Percentiles rank a stretch among this genome's conserved stretches.
Conservation (phyloP, 495 filamentous ascomycete species). For the Penicillium ucsense region DNA sequence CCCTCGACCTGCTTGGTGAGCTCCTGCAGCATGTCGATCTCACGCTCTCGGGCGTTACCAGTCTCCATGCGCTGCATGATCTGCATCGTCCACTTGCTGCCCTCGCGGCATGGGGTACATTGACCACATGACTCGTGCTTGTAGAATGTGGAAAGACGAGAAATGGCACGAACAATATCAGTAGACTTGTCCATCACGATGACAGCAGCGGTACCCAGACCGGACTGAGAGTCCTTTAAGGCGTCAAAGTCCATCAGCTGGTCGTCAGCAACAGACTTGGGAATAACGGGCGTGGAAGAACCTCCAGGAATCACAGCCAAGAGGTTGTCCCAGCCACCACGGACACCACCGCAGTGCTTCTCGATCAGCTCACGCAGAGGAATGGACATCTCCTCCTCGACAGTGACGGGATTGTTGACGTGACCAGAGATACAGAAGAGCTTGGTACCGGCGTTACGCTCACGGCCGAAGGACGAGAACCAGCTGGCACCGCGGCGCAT, state of each 20-base stretch:
- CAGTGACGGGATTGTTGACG: constrained; percentile 96
- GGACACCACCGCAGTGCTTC: constrained; percentile 92
- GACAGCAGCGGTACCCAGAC: constrained; percentile 95
- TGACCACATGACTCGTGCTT: constrained; percentile 97
- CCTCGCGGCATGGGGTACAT: constrained; percentile 96
- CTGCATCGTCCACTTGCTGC: constrained; percentile 95
- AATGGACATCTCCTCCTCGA: constrained; percentile 99
- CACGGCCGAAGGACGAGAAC: constrained; percentile 89
- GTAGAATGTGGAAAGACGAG: constrained; percentile 90
- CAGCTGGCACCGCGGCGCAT: constrained; percentile 83
- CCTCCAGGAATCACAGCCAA: constrained; percentile 92
- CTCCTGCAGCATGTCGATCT: constrained; percentile 99
- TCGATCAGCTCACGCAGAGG: constrained; percentile 91
- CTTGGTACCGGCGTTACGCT: constrained; percentile 93
- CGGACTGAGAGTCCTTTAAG: constrained; percentile 92
- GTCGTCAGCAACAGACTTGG: constrained; percentile 76
- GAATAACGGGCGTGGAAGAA: constrained; percentile 90
- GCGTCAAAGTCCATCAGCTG: constrained; percentile 99
- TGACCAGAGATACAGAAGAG: constrained; percentile 97
- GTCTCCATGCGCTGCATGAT: constrained; percentile 95
- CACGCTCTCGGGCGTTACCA: constrained; percentile 74
- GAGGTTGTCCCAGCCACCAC: constrained; percentile 96
- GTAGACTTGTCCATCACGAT: constrained; percentile 98
- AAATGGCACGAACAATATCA: constrained; percentile 89
- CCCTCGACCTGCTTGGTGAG: constrained; percentile 98